Evolutionary conservation across 2,329 filamentous ascomycete genomes (phyloP).

Genomic region (Cadophora malorum): DNA sequence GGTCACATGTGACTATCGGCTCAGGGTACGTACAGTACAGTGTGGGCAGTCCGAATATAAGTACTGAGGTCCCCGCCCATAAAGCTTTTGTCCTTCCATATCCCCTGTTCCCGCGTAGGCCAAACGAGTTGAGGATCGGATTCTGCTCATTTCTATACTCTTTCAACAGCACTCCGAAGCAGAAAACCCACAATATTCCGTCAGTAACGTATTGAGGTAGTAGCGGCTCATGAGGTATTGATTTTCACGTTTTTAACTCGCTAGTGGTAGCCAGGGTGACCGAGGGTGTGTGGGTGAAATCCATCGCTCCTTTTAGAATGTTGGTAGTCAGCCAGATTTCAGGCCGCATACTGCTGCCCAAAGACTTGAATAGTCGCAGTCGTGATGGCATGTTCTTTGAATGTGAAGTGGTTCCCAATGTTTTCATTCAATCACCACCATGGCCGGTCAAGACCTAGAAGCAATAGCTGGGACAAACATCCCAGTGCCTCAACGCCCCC

Average conservation of each 20-base stretch:
- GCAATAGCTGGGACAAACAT: not conserved
- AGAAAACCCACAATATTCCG: not conserved
- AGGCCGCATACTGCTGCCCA: constrained; percentile 12
- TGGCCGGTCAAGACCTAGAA: not conserved
- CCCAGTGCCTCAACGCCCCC: not conserved
- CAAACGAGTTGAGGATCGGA: not conserved
- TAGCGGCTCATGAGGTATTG: not conserved
- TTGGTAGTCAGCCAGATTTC: constrained; percentile 12
- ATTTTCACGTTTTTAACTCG: constrained; percentile 5
- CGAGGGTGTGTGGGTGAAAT: constrained; percentile 1
- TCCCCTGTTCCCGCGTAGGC: not conserved
- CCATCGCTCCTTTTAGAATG: constrained; percentile 16
- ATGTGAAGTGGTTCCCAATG: too few relatives aligned
- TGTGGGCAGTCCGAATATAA: not conserved
- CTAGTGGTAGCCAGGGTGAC: constrained; percentile 1
- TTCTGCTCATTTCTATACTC: not conserved
- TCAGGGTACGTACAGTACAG: not conserved
- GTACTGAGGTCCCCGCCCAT: not conserved
- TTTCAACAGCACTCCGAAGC: not conserved
- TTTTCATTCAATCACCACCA: too few relatives aligned
- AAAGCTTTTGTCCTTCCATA: not conserved
- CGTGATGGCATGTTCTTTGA: too few relatives aligned
- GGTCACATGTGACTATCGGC: not conserved
- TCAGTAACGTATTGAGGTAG: not conserved
- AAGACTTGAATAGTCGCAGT: not conserved